Percentiles rank a stretch among this genome's conserved stretches.
phyloP scores from a whole-genome alignment of 768 basidiomycete genomes.

The Epithele typhae region DNA sequence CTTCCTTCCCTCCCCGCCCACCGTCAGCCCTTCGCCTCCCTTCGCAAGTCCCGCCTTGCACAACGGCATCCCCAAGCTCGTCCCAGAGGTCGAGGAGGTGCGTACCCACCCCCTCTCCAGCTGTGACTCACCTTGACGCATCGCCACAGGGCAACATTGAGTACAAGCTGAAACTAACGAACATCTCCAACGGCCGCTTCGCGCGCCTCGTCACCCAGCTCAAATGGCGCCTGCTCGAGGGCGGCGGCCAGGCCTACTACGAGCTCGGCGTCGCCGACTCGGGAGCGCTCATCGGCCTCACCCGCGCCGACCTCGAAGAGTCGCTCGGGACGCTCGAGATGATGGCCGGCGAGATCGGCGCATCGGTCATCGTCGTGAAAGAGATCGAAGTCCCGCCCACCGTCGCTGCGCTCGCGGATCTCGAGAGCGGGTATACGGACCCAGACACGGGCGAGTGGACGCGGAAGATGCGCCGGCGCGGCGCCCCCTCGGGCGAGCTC shows the following conservation, averaged over 20 bases:
- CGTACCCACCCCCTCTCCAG: not conserved
- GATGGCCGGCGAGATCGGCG: constrained; percentile 95
- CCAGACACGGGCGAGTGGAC: constrained; percentile 32
- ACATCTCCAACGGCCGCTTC: constrained; percentile 73
- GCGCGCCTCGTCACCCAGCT: constrained; percentile 88
- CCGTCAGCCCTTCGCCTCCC: constrained; percentile 23
- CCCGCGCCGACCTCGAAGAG: constrained; percentile 66
- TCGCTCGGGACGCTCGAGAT: constrained; percentile 84
- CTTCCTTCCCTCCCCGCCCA: constrained; percentile 54
- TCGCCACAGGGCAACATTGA: constrained; percentile 73
- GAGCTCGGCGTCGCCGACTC: constrained; percentile 74
- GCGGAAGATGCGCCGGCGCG: constrained; percentile 24
- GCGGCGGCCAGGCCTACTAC: constrained; percentile 52
- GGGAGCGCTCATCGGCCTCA: constrained; percentile 80
- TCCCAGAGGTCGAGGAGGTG: constrained; percentile 71
- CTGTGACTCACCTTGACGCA: too few species aligned
- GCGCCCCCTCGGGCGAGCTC: constrained; percentile 15
- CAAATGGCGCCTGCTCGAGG: constrained; percentile 79
- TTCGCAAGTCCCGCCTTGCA: constrained; percentile 24
- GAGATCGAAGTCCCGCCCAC: constrained; percentile 74
- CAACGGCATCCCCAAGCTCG: constrained; percentile 53
- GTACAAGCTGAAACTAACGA: constrained; percentile 88
- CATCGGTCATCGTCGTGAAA: constrained; percentile 86
- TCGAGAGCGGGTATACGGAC: constrained; percentile 30
- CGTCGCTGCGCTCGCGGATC: constrained; percentile 34